phyloP scores from a whole-genome alignment of 345 rosid species.

The Sisymbrium altissimum region DNA sequence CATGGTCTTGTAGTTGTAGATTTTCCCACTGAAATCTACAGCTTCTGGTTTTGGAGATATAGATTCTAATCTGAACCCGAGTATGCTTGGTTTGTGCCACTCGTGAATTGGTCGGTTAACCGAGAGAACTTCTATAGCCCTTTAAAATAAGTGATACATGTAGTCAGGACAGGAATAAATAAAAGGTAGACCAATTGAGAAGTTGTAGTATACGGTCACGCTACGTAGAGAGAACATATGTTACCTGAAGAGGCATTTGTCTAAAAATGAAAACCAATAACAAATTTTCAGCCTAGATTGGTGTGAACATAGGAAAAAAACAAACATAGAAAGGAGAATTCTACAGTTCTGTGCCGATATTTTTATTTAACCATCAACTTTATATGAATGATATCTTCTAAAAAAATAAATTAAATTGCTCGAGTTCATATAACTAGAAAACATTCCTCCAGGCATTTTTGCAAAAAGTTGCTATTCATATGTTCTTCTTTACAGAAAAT shows the following conservation, averaged over 20 bases:
- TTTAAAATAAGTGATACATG: background rate
- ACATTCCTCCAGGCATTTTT: background rate
- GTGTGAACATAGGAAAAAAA: too few species aligned
- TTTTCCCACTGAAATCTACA: background rate
- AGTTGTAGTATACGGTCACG: too few species aligned
- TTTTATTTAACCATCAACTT: too few species aligned
- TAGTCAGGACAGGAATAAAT: too few species aligned
- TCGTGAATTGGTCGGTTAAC: background rate
- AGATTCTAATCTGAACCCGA: background rate
- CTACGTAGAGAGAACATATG: background rate
- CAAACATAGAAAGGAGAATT: too few species aligned
- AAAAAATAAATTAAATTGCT: background rate
- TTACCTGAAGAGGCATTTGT: background rate
- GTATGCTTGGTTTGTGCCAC: background rate
- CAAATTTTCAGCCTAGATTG: too few species aligned
- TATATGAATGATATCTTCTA: background rate
- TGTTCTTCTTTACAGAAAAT: background rate
- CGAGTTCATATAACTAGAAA: background rate
- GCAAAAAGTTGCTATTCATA: background rate
- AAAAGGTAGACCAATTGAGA: too few species aligned
- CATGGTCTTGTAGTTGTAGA: constrained; percentile 8
- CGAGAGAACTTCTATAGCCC: background rate
- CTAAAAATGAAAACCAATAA: background rate
- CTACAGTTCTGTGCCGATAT: too few species aligned
- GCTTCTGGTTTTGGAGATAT: background rate